Evolutionary conservation across 208 protist genomes (phyloP), one percentile per base, ranked within the genome.

Genomic region (Phytomonas francai): DNA sequence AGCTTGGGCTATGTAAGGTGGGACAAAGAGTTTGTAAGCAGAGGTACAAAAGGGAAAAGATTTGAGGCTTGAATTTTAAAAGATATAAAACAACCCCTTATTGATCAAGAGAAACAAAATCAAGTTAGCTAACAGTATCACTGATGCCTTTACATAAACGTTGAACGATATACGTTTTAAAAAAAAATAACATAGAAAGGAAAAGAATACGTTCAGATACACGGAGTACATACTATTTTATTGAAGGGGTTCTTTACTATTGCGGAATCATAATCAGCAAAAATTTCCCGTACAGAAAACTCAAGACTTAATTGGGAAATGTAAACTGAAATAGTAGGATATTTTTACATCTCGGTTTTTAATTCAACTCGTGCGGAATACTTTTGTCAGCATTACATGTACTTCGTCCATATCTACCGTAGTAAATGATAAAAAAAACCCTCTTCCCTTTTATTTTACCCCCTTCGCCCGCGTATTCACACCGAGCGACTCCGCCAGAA

Each of bases 1-100:
- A 54, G 8, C 19, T 19, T 25, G 45, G 45, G 45, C 19, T 25
- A 54, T 54, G 45, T 54, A 54, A 58, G 12, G 42, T 30, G n/a
- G 33, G 27, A 27, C 8, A 69, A 59, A 51, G 16, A 36, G 62
- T 45, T 22, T 36, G 29, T 33, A 33, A 65, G 45, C 62, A 65
- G 51, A 65, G 16, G 33, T 45, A 42, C 33, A 49, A 22, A 49
- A 36, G 0, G 16, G 25, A 33, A 33, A 22, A 65, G 45, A 27
- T 14, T 54, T 29, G 9, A 65, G 30, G 30, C 51, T 25, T 31
- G 33, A n/a, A 65, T 28, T 33, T 22, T 65, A 25, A 14, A 49
- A 39, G 30, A 45, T 11, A 45, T 14, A 14, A 57, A 61, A 36
- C 45, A 61, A 31, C 9, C 34, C 51, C 65, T 49, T 25, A 59